A percentile compares a stretch with the other conserved stretches of the same genome.
These are phyloP conservation scores for Hypoxylon subgilvum DNA, from an alignment of 495 filamentous ascomycete genomes.

Conservation along the genomic window DNA sequence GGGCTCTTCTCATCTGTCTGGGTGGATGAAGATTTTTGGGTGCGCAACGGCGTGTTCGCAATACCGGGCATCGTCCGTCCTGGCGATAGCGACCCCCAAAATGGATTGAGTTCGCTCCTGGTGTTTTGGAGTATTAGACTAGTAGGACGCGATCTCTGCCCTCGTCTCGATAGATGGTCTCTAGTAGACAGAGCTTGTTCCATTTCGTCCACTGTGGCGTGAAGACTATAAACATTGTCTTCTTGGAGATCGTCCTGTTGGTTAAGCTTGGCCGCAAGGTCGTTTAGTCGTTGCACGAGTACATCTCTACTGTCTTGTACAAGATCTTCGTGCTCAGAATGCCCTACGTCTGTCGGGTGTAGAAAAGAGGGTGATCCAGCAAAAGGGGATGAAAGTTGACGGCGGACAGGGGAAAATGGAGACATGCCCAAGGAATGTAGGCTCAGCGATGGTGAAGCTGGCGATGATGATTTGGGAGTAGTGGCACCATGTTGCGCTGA, in stretches of 20 bases:
- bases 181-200: constrained; percentile 43
- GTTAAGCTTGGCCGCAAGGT: constrained; percentile 49
- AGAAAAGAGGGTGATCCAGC: constrained; percentile 32
- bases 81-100: constrained; percentile 31
- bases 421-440: constrained; percentile 45
- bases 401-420: constrained; percentile 43
- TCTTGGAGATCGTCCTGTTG: constrained; percentile 34
- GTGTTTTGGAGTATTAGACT: constrained; percentile 17
- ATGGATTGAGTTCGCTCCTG: constrained; percentile 17
- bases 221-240: constrained; percentile 43
- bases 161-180: constrained; percentile 17
- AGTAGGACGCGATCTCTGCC: constrained; percentile 24
- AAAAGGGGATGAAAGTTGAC: constrained; percentile 38
- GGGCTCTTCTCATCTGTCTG: constrained; percentile 6
- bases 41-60: constrained; percentile 20
- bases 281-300: constrained; percentile 55
- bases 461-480: constrained; percentile 30
- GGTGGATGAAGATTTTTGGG: constrained; percentile 19
- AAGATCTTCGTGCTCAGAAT: constrained; percentile 28
- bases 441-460: constrained; percentile 39
- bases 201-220: constrained; percentile 55
- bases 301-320: constrained; percentile 55
- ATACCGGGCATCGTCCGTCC: constrained; percentile 27
- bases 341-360: constrained; percentile 17
- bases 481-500: constrained; percentile 19